Evolutionary conservation across 805 yeast species (phyloP).

Genomic region (Pichia sporocuriosa): DNA sequence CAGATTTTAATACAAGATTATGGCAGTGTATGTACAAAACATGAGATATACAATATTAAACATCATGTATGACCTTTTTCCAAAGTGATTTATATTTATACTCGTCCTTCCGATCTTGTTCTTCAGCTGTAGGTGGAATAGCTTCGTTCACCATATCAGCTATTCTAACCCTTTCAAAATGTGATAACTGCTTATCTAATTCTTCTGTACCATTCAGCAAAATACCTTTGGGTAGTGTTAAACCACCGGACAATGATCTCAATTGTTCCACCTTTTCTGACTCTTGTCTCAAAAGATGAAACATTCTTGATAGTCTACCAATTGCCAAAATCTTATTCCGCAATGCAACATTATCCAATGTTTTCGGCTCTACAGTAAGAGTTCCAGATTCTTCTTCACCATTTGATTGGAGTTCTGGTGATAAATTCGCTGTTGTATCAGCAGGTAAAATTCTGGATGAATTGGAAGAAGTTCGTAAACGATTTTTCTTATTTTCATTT

Average conservation of each 20-base stretch:
- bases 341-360: constrained; percentile 38
- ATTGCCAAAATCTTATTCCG: constrained; percentile 89
- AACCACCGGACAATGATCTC: constrained; percentile 66
- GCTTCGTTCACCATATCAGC: constrained; percentile 83
- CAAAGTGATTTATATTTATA: constrained; percentile 11
- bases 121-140: constrained; percentile 59
- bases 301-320: constrained; percentile 95
- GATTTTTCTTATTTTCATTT: constrained; percentile 1
- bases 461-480: background rate
- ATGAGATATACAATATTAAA: background rate
- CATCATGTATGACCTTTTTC: constrained; percentile 2
- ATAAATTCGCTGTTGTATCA: background rate
- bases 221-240: constrained; percentile 74
- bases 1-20: too few species aligned
- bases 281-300: constrained; percentile 80
- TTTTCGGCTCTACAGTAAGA: constrained; percentile 10
- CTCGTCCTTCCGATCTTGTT: constrained; percentile 10
- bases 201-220: constrained; percentile 78
- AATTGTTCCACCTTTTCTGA: constrained; percentile 81
- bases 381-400: constrained; percentile 2
- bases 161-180: constrained; percentile 76
- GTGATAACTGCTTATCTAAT: constrained; percentile 56
- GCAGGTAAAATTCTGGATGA: background rate
- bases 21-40: background rate
- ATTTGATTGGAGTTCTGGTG: background rate